These are phyloP conservation scores for Ambrosiella xylebori DNA, from an alignment of 2,329 filamentous ascomycete genomes.

Conservation along the genomic window DNA sequence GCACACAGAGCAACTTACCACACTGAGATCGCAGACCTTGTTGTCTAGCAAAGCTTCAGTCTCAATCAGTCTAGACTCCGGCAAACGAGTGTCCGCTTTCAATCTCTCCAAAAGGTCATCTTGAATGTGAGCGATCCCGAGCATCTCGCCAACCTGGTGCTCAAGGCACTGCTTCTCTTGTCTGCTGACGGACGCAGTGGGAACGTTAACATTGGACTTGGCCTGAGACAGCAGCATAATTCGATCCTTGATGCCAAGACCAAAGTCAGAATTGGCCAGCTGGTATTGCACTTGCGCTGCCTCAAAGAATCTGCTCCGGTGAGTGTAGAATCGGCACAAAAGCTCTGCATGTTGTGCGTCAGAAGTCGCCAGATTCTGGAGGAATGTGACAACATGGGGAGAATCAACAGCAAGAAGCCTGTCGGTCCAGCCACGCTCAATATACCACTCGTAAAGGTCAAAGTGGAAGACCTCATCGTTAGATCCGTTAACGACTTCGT, in stretches of 20 bases:
- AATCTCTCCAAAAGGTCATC: conserved; percentile 75
- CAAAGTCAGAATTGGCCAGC: conserved; percentile 69
- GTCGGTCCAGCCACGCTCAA: conserved; percentile 67
- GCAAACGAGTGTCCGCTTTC: conserved; percentile 52
- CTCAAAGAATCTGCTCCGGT: conserved; percentile 66
- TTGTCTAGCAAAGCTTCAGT: conserved; percentile 57
- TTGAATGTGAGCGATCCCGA: conserved; percentile 90
- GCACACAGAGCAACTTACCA: conserved; percentile 35
- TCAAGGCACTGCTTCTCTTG: conserved; percentile 72
- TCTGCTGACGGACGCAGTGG: conserved; percentile 56
- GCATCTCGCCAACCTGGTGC: conserved; percentile 66
- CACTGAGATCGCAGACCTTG: conserved; percentile 57
- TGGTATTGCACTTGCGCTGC: conserved; percentile 74
- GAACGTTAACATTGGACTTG: conserved; percentile 79
- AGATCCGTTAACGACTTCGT: conserved; percentile 74
- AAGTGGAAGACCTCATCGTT: conserved; percentile 90
- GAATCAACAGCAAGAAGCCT: conserved; percentile 73
- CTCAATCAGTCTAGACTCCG: conserved; percentile 41
- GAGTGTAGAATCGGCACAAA: conserved; percentile 81
- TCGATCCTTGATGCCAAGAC: conserved; percentile 62
- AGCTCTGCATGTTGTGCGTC: conserved; percentile 71
- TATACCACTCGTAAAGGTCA: conserved; percentile 96
- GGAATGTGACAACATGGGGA: conserved; percentile 69
- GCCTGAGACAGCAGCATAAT: conserved; percentile 82
- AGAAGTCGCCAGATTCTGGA: conserved; percentile 56